phyloP scores from a whole-genome alignment of 805 yeast genomes.

The Priceomyces haplophilus region DNA sequence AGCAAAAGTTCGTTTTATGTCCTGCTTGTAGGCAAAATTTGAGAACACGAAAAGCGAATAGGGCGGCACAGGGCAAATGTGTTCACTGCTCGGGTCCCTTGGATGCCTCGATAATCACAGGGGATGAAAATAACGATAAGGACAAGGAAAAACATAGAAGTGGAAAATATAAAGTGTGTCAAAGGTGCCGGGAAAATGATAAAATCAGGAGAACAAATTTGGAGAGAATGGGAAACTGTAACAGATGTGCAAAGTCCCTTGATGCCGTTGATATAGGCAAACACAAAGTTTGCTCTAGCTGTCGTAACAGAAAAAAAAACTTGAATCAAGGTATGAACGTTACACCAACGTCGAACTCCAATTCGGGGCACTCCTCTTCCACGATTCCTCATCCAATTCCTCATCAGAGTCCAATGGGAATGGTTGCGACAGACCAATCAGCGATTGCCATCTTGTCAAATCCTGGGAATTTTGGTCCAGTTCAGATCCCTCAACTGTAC shows the following conservation, averaged over 20 bases:
- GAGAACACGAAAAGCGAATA: conserved; percentile 52
- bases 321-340: conserved; percentile 8
- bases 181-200: conserved; percentile 61
- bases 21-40: conserved; percentile 55
- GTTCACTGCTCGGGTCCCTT: conserved; percentile 65
- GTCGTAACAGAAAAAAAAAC: conserved; percentile 54
- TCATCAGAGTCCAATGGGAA: conserved; percentile 6
- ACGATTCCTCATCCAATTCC: conserved; percentile 4
- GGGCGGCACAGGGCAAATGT: conserved; percentile 64
- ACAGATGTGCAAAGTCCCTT: conserved; percentile 55
- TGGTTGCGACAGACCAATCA: conserved; percentile 9
- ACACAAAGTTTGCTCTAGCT: conserved; percentile 54
- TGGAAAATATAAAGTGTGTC: conserved; percentile 57
- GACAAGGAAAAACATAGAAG: conserved; percentile 19
- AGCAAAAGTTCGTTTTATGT: conserved; percentile 55
- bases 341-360: conserved; percentile 3
- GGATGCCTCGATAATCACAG: conserved; percentile 37
- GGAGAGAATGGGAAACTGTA: conserved; percentile 59
- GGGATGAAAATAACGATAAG: conserved; percentile 18
- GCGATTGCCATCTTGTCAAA: conserved; percentile 8
- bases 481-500: conserved; percentile 8
- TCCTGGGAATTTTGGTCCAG: conserved; percentile 4
- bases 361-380: conserved; percentile 2
- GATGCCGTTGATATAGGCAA: conserved; percentile 45
- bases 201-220: conserved; percentile 53